These are phyloP conservation scores for Lactifluus rugatus DNA, from an alignment of 768 basidiomycete genomes.

Conservation along the genomic window DNA sequence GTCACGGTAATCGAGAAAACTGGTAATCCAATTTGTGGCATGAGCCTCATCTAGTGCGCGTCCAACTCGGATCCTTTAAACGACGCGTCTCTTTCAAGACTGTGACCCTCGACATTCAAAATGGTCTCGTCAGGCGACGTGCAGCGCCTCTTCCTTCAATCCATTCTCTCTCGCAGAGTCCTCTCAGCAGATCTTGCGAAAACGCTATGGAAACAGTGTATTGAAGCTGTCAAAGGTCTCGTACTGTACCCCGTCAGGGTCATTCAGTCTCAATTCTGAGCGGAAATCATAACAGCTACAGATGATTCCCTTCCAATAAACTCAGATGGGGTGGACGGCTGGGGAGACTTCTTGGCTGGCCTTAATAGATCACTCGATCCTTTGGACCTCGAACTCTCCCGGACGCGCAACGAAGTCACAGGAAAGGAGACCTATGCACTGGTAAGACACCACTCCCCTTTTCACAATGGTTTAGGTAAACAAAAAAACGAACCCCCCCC, in stretches of 20 bases:
- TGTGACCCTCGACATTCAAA: too few relatives aligned
- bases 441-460: constrained; percentile 33
- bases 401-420: constrained; percentile 49
- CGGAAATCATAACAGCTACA: constrained; percentile 32
- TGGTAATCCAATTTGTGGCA: too few relatives aligned
- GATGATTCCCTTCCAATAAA: constrained; percentile 43
- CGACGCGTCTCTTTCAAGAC: constrained; percentile 21
- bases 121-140: constrained; percentile 52
- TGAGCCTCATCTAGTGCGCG: too few relatives aligned
- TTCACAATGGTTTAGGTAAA: background rate
- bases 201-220: constrained; percentile 56
- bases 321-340: constrained; percentile 35
- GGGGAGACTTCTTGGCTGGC: constrained; percentile 48
- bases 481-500: background rate
- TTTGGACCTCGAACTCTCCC: constrained; percentile 65
- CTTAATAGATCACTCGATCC: constrained; percentile 58
- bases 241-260: constrained; percentile 22
- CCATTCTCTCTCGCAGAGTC: constrained; percentile 59
- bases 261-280: background rate
- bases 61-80: too few relatives aligned
- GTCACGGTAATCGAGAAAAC: background rate
- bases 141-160: constrained; percentile 69
- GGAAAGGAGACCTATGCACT: constrained; percentile 60
- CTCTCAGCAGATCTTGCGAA: constrained; percentile 57
- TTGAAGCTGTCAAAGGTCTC: constrained; percentile 53